phyloP scores from a whole-genome alignment of 1,139 yeast species.

The Candida sp. region DNA sequence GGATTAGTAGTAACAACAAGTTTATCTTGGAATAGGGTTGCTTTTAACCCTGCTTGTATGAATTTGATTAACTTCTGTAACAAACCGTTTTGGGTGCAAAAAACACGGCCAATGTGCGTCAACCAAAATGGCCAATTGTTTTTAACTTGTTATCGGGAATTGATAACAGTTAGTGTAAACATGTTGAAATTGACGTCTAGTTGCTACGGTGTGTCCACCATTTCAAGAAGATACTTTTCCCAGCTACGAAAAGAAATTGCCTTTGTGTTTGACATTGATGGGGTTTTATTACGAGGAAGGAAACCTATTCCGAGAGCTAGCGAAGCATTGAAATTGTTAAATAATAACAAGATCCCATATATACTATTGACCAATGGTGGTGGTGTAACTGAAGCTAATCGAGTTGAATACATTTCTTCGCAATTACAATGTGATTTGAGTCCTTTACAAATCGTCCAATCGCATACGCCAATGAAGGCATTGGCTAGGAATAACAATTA shows the following conservation, averaged over 20 bases:
- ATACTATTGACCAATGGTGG: conserved; percentile 92
- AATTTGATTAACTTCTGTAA: too few species aligned
- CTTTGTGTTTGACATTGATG: conserved; percentile 62
- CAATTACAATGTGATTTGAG: conserved; percentile 48
- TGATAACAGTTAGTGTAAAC: too few species aligned
- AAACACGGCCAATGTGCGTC: too few species aligned
- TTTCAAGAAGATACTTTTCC: background rate
- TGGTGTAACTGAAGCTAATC: conserved; percentile 64
- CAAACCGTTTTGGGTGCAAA: too few species aligned
- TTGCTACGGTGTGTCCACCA: too few species aligned
- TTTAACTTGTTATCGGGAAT: too few species aligned
- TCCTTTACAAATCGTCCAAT: conserved; percentile 72
- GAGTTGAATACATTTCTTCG: conserved; percentile 57
- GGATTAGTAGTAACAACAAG: too few species aligned
- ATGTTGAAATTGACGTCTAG: too few species aligned
- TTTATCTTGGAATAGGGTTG: too few species aligned
- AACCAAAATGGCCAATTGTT: too few species aligned
- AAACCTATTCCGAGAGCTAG: conserved; percentile 67
- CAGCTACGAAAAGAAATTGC: conserved; percentile 12
- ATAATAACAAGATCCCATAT: conserved; percentile 65
- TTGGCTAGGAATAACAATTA: conserved; percentile 44
- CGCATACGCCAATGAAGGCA: conserved; percentile 86
- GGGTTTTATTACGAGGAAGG: conserved; percentile 83
- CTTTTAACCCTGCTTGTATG: too few species aligned
- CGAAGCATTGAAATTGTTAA: conserved; percentile 57